Percentiles rank a stretch among this genome's conserved stretches.
Evolutionary conservation across 495 filamentous ascomycete species (phyloP).

Genomic region (Penicillium alfredii): DNA sequence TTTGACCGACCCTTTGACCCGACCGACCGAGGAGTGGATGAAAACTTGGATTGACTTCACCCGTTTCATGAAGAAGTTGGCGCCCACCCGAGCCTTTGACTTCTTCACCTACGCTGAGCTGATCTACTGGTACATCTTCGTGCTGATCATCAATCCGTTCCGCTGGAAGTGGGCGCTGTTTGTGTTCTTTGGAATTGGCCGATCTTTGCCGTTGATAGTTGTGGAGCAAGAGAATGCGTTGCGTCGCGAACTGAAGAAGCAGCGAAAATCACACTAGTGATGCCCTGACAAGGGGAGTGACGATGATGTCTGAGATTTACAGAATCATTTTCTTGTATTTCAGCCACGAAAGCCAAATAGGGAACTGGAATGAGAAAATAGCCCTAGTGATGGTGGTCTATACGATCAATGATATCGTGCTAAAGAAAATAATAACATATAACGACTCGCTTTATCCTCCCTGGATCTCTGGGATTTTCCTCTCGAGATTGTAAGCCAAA

Average conservation of each 20-base stretch:
- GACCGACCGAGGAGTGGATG: conserved; percentile 69
- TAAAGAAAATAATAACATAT: too few relatives aligned
- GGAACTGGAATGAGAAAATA: not conserved
- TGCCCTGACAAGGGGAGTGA: not conserved
- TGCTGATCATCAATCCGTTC: conserved; percentile 74
- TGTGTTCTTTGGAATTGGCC: conserved; percentile 70
- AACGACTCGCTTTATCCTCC: conserved; percentile 4
- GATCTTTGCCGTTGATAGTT: conserved; percentile 56
- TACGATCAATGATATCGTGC: too few relatives aligned
- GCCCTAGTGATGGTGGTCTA: not conserved
- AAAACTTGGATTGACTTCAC: conserved; percentile 85
- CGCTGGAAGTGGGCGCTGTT: conserved; percentile 71
- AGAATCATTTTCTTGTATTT: too few relatives aligned
- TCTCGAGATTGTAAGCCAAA: conserved; percentile 20
- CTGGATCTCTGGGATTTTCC: conserved; percentile 25
- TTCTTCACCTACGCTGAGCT: conserved; percentile 87
- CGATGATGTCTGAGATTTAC: not conserved
- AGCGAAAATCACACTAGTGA: conserved; percentile 17
- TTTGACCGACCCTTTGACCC: conserved; percentile 67
- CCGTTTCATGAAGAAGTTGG: conserved; percentile 57
- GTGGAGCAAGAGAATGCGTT: conserved; percentile 57
- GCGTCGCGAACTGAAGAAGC: conserved; percentile 27
- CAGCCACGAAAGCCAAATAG: too few relatives aligned
- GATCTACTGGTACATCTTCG: conserved; percentile 79
- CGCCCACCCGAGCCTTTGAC: conserved; percentile 69